Percentiles rank a stretch among this genome's conserved stretches.
These are phyloP conservation scores for Gynostemma pentaphyllum DNA, from an alignment of 306 rosid genomes.

Conservation along the genomic window DNA sequence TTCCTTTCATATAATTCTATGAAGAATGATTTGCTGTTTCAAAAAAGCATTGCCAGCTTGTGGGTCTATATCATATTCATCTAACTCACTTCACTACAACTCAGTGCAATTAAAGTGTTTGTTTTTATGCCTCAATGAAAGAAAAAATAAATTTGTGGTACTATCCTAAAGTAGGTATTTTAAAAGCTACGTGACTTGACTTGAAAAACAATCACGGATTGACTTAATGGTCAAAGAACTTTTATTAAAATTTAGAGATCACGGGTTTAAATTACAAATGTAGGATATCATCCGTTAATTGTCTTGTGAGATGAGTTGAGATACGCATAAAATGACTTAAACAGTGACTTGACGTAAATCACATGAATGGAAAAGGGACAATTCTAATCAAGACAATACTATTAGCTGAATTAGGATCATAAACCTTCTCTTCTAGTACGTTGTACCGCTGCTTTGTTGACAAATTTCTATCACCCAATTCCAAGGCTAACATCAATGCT, in stretches of 20 bases:
- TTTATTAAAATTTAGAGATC: no score
- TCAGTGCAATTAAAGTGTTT: background rate
- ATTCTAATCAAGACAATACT: no score
- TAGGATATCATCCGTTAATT: no score
- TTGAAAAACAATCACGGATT: no score
- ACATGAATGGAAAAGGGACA: no score
- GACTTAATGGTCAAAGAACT: no score
- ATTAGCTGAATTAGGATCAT: no score
- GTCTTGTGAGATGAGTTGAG: no score
- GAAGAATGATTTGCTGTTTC: background rate
- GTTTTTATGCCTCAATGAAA: slow-evolving; percentile 1
- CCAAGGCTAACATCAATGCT: background rate
- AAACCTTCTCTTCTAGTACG: background rate
- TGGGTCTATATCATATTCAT: background rate
- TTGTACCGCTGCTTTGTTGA: background rate
- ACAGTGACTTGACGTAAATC: no score
- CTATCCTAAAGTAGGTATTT: background rate
- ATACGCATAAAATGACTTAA: no score
- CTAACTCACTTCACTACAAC: background rate
- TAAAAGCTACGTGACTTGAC: background rate
- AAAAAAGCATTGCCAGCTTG: background rate
- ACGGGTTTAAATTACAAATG: no score
- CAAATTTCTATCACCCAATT: no score
- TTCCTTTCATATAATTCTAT: background rate
- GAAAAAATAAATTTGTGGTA: background rate